phyloP scores from a whole-genome alignment of 192 early-diverging fungal genomes.

The Geranomyces variabilis region DNA sequence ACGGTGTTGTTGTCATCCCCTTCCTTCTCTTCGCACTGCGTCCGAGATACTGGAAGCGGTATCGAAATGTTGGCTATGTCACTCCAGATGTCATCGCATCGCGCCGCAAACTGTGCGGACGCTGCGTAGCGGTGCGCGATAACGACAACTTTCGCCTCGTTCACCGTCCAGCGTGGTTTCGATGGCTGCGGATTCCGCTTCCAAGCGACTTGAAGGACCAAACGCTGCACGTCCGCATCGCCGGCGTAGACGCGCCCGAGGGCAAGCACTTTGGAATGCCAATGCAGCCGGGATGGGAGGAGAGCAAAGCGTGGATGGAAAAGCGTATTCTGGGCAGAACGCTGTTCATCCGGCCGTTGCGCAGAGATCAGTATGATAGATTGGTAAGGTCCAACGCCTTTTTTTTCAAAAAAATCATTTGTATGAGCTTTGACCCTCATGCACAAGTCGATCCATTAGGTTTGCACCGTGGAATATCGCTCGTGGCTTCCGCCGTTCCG shows the following conservation, averaged over 20 bases:
- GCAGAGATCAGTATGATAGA: slow-evolving; percentile 64
- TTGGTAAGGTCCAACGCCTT: slow-evolving; percentile 39
- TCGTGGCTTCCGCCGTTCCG: slow-evolving; percentile 42
- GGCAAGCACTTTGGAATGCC: slow-evolving; percentile 71
- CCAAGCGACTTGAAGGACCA: slow-evolving; percentile 48
- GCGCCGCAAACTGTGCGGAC: not conserved
- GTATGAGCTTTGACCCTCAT: not conserved
- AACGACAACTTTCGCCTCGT: slow-evolving; percentile 36
- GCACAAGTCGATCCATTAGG: too few relatives aligned
- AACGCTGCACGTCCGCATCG: slow-evolving; percentile 66
- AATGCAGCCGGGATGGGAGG: slow-evolving; percentile 58
- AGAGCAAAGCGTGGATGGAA: slow-evolving; percentile 59
- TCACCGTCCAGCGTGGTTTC: slow-evolving; percentile 25
- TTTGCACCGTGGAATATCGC: slow-evolving; percentile 61
- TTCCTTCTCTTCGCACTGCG: not conserved
- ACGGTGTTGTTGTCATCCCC: not conserved
- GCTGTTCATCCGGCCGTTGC: slow-evolving; percentile 52
- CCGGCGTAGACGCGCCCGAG: slow-evolving; percentile 74
- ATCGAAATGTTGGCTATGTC: slow-evolving; percentile 22
- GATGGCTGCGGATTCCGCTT: slow-evolving; percentile 9
- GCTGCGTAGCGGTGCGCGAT: slow-evolving; percentile 18
- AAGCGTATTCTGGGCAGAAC: slow-evolving; percentile 42
- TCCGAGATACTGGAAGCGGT: slow-evolving; percentile 25
- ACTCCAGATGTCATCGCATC: slow-evolving; percentile 21
- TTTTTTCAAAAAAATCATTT: not conserved